Evolutionary conservation across 495 filamentous ascomycete species (phyloP), one percentile per base, ranked within the genome.

Genomic region (Aspergillus kassunensis): DNA sequence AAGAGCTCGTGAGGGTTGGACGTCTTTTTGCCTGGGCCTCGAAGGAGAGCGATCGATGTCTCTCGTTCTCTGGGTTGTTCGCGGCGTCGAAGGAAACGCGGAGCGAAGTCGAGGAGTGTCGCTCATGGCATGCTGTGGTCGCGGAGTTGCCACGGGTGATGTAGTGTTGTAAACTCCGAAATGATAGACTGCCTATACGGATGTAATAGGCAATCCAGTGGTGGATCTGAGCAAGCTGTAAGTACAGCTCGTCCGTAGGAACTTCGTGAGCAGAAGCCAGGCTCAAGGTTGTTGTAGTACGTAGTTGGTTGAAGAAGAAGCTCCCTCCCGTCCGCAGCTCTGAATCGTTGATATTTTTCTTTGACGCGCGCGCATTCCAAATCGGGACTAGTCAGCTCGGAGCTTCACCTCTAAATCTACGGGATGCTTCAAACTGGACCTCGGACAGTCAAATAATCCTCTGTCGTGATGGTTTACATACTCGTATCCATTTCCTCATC

Each of bases 21-120:
- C 31, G 53, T 68, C 56, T 34, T 55, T 62, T 50, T 61, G 35
- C 44, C 59, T 64, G 20, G 70, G 56, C 23, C 55, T 60, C 15
- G 60, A 44, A 25, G 71, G 62, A 8, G 73, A 67, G 7, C 54
- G 65, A 56, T 68, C 65, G 9, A 63, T 59, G 20, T 61, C 63
- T 34, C 55, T 57, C 45, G 63, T 60, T 52, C 62, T 60, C 46
- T 68, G 68, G 25, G 59, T 56, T 30, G 76, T 77, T 54, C 74
- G 70, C 20, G 85, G 85, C 48, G 83, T 87, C 44, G 80, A 72
- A 53, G 85, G 85, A 58, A 81, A 88, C 50, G 85, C 83, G 71
- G 85, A 88, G 61, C 82, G 76, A 65, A 88, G 78, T 66, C 80
- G 80, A 63, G 85, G 85, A 75, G 85, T 89, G 62, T 76, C 78